Percentiles rank a stretch among this genome's conserved stretches.
phyloP scores from a whole-genome alignment of 306 rosid genomes.

The Sicyos edulis region DNA sequence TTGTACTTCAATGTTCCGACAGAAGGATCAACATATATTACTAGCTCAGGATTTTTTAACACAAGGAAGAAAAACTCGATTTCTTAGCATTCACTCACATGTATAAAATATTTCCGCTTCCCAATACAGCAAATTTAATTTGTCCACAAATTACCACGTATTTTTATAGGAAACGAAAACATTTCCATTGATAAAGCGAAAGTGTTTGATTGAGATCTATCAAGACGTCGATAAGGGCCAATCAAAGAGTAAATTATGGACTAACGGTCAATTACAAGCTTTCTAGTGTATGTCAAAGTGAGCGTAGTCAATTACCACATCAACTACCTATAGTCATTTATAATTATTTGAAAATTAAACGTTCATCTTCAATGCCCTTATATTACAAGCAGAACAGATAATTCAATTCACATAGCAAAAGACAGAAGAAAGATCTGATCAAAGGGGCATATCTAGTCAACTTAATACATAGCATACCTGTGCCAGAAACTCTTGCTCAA shows the following conservation, averaged over 20 bases:
- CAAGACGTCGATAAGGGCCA: no score
- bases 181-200: no score
- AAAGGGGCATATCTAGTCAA: conserved; percentile 15
- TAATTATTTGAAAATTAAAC: neutral
- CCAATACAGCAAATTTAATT: neutral
- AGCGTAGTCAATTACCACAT: neutral
- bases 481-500: conserved; percentile 79
- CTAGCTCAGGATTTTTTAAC: neutral
- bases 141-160: neutral
- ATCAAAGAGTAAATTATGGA: no score
- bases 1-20: neutral
- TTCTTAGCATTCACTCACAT: neutral
- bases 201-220: no score
- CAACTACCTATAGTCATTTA: neutral
- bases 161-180: neutral
- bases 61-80: neutral
- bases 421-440: neutral
- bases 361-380: neutral
- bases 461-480: conserved; percentile 48
- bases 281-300: no score
- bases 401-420: neutral
- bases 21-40: neutral
- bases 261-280: no score
- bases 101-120: neutral
- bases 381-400: neutral